A percentile compares a stretch with the other conserved stretches of the same genome.
Evolutionary conservation across 1,284 basidiomycete genomes (phyloP).

Genomic region (Coniferiporia weirii): DNA sequence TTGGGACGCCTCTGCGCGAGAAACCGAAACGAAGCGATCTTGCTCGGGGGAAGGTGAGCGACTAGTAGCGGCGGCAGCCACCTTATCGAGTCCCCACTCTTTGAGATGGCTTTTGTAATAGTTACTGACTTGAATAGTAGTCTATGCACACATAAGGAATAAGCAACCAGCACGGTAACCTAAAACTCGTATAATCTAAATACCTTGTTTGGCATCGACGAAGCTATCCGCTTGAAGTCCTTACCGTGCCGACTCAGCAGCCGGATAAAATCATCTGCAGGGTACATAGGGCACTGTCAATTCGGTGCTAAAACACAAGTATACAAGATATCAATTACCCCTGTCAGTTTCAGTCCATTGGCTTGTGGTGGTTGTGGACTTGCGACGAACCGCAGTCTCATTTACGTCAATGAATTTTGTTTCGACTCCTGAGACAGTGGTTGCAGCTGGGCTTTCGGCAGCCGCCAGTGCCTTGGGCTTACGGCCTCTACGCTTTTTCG

Average conservation of each 20-base stretch:
- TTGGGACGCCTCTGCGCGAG: constrained; percentile 2
- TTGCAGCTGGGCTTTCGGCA: constrained; percentile 22
- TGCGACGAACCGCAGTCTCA: constrained; percentile 32
- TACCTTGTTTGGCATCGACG: constrained; percentile 71
- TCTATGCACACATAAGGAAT: constrained; percentile 35
- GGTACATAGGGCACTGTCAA: constrained; percentile 27
- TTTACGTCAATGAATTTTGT: constrained; percentile 29
- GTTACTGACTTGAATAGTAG: constrained; percentile 69
- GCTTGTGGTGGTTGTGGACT: constrained; percentile 28
- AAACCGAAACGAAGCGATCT: constrained; percentile 6
- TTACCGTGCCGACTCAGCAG: constrained; percentile 67
- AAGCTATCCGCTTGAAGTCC: constrained; percentile 72
- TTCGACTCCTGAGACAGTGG: constrained; percentile 22
- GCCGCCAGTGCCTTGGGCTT: constrained; percentile 29
- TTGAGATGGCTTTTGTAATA: constrained; percentile 51
- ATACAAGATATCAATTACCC: constrained; percentile 33
- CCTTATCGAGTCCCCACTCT: constrained; percentile 40
- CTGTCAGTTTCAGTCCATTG: constrained; percentile 58
- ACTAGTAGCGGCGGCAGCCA: constrained; percentile 32
- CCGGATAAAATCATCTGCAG: constrained; percentile 51
- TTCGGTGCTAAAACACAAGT: constrained; percentile 22
- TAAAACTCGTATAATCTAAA: constrained; percentile 7
- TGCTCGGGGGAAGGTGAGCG: constrained; percentile 30
- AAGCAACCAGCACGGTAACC: constrained; percentile 1
- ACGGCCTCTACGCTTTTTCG: constrained; percentile 15